phyloP scores from a whole-genome alignment of 1,139 yeast genomes.

The Pichia sp. region DNA sequence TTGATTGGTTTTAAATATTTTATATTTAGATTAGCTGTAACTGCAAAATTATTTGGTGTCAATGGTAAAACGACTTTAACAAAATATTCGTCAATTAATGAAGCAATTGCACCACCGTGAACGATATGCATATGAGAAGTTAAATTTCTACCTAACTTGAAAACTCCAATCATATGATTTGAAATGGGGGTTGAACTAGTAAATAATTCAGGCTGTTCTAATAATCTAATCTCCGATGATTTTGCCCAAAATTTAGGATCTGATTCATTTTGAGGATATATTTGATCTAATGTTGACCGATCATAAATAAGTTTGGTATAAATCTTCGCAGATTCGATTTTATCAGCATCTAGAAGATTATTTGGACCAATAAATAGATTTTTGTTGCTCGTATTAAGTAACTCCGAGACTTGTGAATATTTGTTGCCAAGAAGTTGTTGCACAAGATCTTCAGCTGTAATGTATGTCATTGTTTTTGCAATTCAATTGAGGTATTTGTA shows the following conservation, averaged over 20 bases:
- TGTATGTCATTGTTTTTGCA: background rate
- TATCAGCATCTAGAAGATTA: constrained; percentile 17
- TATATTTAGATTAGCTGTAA: constrained; percentile 26
- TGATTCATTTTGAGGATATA: constrained; percentile 3
- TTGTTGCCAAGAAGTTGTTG: background rate
- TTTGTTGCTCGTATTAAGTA: constrained; percentile 20
- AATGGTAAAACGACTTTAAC: constrained; percentile 48
- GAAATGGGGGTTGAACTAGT: constrained; percentile 16
- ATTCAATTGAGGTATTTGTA: background rate
- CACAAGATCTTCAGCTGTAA: background rate
- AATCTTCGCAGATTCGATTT: constrained; percentile 19
- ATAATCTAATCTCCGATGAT: background rate
- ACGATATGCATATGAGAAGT: constrained; percentile 47
- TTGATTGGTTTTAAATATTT: constrained; percentile 23
- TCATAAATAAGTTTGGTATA: constrained; percentile 14
- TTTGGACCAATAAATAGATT: constrained; percentile 24
- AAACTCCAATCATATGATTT: constrained; percentile 36
- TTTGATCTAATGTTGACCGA: constrained; percentile 3
- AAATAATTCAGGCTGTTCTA: background rate
- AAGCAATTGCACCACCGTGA: constrained; percentile 54
- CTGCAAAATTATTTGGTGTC: constrained; percentile 33
- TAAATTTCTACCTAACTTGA: constrained; percentile 40
- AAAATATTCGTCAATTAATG: constrained; percentile 47
- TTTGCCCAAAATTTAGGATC: background rate
- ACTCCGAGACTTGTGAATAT: constrained; percentile 17